These are phyloP conservation scores for Usnea hakonensis DNA, from an alignment of 495 filamentous ascomycete species.

Conservation along the genomic window DNA sequence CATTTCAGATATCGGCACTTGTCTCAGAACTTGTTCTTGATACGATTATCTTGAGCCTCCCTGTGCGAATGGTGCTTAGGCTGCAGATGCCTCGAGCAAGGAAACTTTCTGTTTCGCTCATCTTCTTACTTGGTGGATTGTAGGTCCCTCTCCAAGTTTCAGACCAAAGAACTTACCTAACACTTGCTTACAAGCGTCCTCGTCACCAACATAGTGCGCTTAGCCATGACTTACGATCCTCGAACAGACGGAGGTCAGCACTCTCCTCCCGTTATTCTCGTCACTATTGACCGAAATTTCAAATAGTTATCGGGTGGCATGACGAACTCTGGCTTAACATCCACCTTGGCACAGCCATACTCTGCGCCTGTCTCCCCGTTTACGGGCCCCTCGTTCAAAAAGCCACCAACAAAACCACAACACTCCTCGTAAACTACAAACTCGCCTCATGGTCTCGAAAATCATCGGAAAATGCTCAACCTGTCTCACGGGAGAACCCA, in stretches of 20 bases:
- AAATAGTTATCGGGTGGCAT: neutral
- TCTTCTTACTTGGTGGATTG: neutral
- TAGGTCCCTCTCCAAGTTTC: neutral
- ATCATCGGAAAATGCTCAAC: too few relatives aligned
- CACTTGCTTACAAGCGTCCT: neutral
- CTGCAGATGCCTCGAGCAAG: neutral
- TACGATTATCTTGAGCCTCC: neutral
- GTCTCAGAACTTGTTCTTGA: conserved; percentile 1
- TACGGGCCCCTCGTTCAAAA: neutral
- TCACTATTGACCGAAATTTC: neutral
- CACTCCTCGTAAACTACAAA: too few relatives aligned
- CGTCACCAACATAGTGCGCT: neutral
- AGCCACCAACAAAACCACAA: too few relatives aligned
- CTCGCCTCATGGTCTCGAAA: too few relatives aligned
- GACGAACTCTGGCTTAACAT: neutral
- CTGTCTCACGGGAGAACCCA: too few relatives aligned
- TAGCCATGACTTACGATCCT: neutral
- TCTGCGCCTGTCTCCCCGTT: conserved; percentile 1
- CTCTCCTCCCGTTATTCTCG: neutral
- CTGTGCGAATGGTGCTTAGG: neutral
- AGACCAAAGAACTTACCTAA: neutral
- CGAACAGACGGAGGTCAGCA: neutral
- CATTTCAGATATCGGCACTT: neutral
- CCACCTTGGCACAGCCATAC: neutral
- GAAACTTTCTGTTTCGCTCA: neutral